A percentile compares a stretch with the other conserved stretches of the same genome.
Conservation (phyloP, 2,329 filamentous ascomycete species). For the Colletotrichum sidae region DNA sequence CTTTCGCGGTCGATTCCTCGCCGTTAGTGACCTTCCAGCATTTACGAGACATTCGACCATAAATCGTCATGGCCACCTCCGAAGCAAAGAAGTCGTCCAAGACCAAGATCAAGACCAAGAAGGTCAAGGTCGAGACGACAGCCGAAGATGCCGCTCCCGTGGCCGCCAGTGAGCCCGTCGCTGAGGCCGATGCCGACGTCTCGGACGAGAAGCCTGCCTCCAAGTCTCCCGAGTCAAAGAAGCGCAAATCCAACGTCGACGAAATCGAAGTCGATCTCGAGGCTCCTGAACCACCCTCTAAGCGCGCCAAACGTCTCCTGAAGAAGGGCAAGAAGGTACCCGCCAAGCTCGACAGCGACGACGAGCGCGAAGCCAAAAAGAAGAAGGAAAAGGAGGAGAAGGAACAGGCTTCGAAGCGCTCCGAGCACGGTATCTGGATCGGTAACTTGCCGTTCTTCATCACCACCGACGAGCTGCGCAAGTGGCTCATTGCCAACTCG, state of each 20-base stretch:
- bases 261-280: slow-evolving; percentile 91
- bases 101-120: slow-evolving; percentile 15
- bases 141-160: slow-evolving; percentile 5
- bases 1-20: background rate
- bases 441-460: slow-evolving; percentile 91
- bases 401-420: slow-evolving; percentile 65
- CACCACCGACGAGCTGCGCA: slow-evolving; percentile 78
- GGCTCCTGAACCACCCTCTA: slow-evolving; percentile 94
- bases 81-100: slow-evolving; percentile 13
- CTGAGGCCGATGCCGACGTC: slow-evolving; percentile 16
- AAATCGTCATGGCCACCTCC: slow-evolving; percentile 19
- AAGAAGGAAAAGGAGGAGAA: slow-evolving; percentile 53
- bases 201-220: slow-evolving; percentile 19
- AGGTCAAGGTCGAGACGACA: slow-evolving; percentile 11
- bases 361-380: slow-evolving; percentile 51
- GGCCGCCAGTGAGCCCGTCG: slow-evolving; percentile 1
- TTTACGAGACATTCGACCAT: background rate
- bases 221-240: slow-evolving; percentile 59
- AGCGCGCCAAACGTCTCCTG: slow-evolving; percentile 88
- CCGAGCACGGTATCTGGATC: slow-evolving; percentile 91
- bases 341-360: slow-evolving; percentile 54
- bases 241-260: slow-evolving; percentile 76
- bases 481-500: slow-evolving; percentile 81
- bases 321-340: slow-evolving; percentile 82
- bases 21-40: background rate